phyloP scores from a whole-genome alignment of 2,329 filamentous ascomycete species.

The Graphium sp. region DNA sequence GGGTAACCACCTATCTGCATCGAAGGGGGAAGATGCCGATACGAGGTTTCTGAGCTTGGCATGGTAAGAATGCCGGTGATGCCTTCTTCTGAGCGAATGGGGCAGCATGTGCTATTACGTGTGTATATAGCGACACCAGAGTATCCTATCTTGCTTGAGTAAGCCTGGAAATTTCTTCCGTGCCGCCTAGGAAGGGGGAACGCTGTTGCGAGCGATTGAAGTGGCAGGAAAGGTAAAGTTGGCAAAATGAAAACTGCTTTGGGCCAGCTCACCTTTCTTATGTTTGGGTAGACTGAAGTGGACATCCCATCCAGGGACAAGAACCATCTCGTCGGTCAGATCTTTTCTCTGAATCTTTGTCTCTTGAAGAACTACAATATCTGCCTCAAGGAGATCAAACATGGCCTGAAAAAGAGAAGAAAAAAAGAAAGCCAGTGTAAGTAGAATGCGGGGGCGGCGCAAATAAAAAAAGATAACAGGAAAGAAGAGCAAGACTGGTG shows the following conservation, averaged over 20 bases:
- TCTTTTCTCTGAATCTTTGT: slow-evolving; percentile 93
- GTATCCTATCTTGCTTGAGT: too few species aligned
- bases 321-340: slow-evolving; percentile 84
- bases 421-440: background rate
- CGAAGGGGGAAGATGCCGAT: slow-evolving; percentile 55
- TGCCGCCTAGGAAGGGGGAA: slow-evolving; percentile 33
- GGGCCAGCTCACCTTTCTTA: slow-evolving; percentile 61
- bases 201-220: too few species aligned
- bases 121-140: slow-evolving; percentile 94
- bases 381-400: slow-evolving; percentile 85
- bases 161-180: too few species aligned
- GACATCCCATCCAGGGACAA: slow-evolving; percentile 89
- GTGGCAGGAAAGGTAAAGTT: background rate
- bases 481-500: background rate
- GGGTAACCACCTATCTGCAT: slow-evolving; percentile 86
- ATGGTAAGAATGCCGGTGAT: slow-evolving; percentile 59
- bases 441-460: background rate
- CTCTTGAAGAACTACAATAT: slow-evolving; percentile 92
- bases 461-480: background rate
- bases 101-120: slow-evolving; percentile 67
- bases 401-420: slow-evolving; percentile 42
- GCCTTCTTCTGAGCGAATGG: slow-evolving; percentile 87
- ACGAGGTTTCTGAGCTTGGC: slow-evolving; percentile 53
- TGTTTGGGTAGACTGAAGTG: slow-evolving; percentile 86
- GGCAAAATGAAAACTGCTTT: background rate